phyloP scores from a whole-genome alignment of 345 rosid species.

The Gossypioides kirkii region DNA sequence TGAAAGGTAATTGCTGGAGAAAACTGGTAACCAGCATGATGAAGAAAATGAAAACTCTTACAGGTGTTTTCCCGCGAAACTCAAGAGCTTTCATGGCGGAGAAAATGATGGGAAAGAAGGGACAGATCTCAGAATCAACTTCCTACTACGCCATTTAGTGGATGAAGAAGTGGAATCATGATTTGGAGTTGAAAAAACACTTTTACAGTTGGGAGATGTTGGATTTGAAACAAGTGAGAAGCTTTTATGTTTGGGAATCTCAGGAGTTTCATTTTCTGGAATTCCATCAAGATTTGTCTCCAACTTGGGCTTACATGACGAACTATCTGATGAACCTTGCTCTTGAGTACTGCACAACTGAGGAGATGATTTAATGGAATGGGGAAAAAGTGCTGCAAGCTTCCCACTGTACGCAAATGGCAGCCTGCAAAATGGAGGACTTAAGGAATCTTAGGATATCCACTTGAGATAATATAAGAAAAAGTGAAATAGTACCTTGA shows the following conservation, averaged over 20 bases:
- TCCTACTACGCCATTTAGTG: slow-evolving; percentile 22
- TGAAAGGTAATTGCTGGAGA: background rate
- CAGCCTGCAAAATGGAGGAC: slow-evolving; percentile 11
- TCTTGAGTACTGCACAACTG: slow-evolving; percentile 17
- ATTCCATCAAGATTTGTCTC: slow-evolving; percentile 22
- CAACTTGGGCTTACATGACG: slow-evolving; percentile 20
- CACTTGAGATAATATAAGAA: background rate
- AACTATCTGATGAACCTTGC: slow-evolving; percentile 9
- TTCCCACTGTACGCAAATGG: slow-evolving; percentile 13
- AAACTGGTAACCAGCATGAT: background rate
- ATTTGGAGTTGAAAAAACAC: slow-evolving; percentile 33
- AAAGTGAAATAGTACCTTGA: slow-evolving; percentile 27
- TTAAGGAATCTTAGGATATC: background rate
- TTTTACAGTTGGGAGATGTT: slow-evolving; percentile 31
- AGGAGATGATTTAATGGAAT: slow-evolving; percentile 14
- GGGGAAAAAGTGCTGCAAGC: slow-evolving; percentile 20
- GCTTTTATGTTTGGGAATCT: slow-evolving; percentile 10
- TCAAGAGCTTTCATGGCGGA: slow-evolving; percentile 13
- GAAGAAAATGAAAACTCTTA: background rate
- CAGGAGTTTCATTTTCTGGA: slow-evolving; percentile 29
- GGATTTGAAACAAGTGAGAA: slow-evolving; percentile 19
- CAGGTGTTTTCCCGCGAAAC: too few species aligned
- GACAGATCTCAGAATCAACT: slow-evolving; percentile 38
- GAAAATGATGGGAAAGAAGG: slow-evolving; percentile 31
- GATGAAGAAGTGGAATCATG: slow-evolving; percentile 23